Conservation (phyloP, 2,329 filamentous ascomycete species). For the Aureobasidium sp. region DNA sequence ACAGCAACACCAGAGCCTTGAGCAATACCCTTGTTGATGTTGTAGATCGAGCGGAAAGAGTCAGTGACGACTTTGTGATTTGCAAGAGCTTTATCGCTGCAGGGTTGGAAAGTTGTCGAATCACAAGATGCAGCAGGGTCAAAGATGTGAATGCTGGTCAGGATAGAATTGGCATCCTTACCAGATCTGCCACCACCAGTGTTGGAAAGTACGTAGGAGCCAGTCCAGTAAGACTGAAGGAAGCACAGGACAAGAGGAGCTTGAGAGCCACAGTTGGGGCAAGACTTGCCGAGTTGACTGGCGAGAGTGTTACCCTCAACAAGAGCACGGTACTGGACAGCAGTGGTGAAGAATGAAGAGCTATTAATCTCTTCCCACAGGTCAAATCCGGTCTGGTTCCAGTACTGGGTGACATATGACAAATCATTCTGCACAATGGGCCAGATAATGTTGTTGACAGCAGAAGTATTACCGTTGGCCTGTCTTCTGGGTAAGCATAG, state of each 20-base stretch:
- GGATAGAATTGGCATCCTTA: slow-evolving; percentile 64
- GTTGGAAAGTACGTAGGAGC: slow-evolving; percentile 61
- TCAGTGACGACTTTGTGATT: slow-evolving; percentile 73
- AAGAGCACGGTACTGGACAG: slow-evolving; percentile 59
- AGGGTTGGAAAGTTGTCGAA: slow-evolving; percentile 69
- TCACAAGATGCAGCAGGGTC: slow-evolving; percentile 59
- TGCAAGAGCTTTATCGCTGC: slow-evolving; percentile 52
- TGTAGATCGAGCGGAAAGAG: slow-evolving; percentile 65
- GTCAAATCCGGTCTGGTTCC: slow-evolving; percentile 58
- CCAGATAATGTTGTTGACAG: slow-evolving; percentile 56
- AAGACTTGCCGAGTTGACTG: slow-evolving; percentile 53
- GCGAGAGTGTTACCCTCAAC: slow-evolving; percentile 62
- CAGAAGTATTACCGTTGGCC: slow-evolving; percentile 25
- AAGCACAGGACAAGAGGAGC: slow-evolving; percentile 68
- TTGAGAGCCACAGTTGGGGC: slow-evolving; percentile 54
- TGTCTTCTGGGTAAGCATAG: slow-evolving; percentile 1
- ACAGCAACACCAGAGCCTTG: slow-evolving; percentile 50
- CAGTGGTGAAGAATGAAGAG: slow-evolving; percentile 72
- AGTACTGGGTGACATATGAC: slow-evolving; percentile 65
- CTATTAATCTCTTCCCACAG: slow-evolving; percentile 77
- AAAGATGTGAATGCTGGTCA: slow-evolving; percentile 52
- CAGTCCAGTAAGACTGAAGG: slow-evolving; percentile 66
- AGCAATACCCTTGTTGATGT: slow-evolving; percentile 59
- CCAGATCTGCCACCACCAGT: slow-evolving; percentile 57
- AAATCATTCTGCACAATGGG: slow-evolving; percentile 71